A percentile compares a stretch with the other conserved stretches of the same genome.
phyloP scores from a whole-genome alignment of 2,329 filamentous ascomycete species.

The Xylariaceae sp. region DNA sequence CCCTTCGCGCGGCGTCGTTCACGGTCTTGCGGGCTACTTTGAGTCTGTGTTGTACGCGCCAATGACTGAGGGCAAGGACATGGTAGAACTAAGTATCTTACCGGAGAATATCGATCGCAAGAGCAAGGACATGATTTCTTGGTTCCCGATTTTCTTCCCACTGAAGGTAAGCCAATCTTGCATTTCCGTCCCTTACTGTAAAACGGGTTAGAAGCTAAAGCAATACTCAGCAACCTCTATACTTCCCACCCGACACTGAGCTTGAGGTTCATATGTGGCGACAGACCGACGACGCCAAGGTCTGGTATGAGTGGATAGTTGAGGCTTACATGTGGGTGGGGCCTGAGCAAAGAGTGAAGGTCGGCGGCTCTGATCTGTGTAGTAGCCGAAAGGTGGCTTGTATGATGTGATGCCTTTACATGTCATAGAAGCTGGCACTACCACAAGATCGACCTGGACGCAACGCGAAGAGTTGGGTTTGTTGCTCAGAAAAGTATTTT shows the following conservation, averaged over 20 bases:
- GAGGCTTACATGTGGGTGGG: slow-evolving; percentile 71
- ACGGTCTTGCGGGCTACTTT: slow-evolving; percentile 92
- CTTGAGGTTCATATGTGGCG: slow-evolving; percentile 93
- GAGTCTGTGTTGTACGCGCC: slow-evolving; percentile 86
- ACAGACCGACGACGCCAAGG: slow-evolving; percentile 88
- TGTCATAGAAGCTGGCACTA: too few relatives aligned
- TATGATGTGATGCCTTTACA: slow-evolving; percentile 51
- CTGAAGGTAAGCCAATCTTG: slow-evolving; percentile 63
- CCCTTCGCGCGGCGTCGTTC: slow-evolving; percentile 74
- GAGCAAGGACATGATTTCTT: slow-evolving; percentile 97
- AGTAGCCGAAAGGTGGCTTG: slow-evolving; percentile 67
- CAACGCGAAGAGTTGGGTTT: too few relatives aligned
- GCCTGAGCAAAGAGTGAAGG: slow-evolving; percentile 57
- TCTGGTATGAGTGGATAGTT: slow-evolving; percentile 98
- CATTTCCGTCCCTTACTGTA: not conserved
- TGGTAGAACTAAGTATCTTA: slow-evolving; percentile 85
- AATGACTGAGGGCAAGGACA: slow-evolving; percentile 35
- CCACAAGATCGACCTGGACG: too few relatives aligned
- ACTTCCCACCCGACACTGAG: slow-evolving; percentile 79
- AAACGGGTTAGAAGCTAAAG: too few relatives aligned
- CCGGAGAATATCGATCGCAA: slow-evolving; percentile 88
- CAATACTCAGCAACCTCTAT: slow-evolving; percentile 78
- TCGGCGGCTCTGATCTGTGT: slow-evolving; percentile 62
- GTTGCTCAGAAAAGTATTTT: too few relatives aligned
- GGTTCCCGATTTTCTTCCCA: slow-evolving; percentile 98